Evolutionary conservation across 2,329 filamentous ascomycete species (phyloP), one percentile per base, ranked within the genome.

Genomic region (Colletotrichum truncatum): DNA sequence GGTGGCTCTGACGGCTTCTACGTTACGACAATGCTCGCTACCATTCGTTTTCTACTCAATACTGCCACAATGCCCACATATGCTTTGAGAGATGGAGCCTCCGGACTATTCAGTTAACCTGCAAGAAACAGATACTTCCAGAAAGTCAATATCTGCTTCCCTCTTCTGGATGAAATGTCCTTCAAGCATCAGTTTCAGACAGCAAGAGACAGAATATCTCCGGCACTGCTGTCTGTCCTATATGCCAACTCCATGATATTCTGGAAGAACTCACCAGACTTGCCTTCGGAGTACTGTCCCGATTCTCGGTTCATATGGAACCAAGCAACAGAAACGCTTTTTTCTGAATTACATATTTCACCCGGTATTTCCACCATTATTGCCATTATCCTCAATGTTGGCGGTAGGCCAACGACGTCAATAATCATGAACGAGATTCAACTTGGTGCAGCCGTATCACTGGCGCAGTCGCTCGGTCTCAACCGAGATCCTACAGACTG

Each of bases 241-340:
- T 87, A 89, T 68, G 87, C 87, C 0, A 84, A 87, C 71, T 82
- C 84, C 1, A 73, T 89, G 3, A 80, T 86, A 4, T 88, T 85
- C 69, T 90, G 88, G 87, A 80, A 81, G 30, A 80, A 81, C 49
- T 82, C 81, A 1, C 77, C 78, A 0, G 74, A 79, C 4, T 70
- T 85, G 6, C 75, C 78, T 6, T 75, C 75, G 5, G 81, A 85
- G 60, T 81, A 82, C 4, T 80, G 83, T 53, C 87, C 87, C 0
- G 87, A 90, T 70, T 79, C 81, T 45, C 82, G 86, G 26, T 90
- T 88, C 70, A 83, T 87, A 9, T 89, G 89, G 81, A 90, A 90
- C 64, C 81, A 88, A 62, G 87, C 87, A 4, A 86, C 84, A 14
- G 85, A 86, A 56, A 86, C 87, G 1, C 77, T 89, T 3, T 87